phyloP scores from a whole-genome alignment of 768 basidiomycete species.

The Lactifluus pinguis region DNA sequence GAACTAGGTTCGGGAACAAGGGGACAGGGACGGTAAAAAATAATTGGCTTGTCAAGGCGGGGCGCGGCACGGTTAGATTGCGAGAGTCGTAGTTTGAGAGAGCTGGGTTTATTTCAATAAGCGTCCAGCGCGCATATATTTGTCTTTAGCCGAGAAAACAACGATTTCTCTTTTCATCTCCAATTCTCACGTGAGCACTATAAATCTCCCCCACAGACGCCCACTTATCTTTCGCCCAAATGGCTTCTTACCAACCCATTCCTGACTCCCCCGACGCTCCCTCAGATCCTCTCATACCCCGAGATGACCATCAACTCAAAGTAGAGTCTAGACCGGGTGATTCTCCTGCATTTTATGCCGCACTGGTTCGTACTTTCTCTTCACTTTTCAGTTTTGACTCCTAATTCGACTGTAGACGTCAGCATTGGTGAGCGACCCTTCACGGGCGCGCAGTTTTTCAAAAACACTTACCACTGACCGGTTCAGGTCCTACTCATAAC shows the following conservation, averaged over 20 bases:
- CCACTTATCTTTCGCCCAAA: neutral
- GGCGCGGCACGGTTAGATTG: neutral
- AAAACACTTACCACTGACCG: too few species aligned
- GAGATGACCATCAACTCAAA: slow-evolving; percentile 21
- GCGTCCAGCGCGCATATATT: neutral
- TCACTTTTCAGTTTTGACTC: neutral
- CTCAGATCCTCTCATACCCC: slow-evolving; percentile 17
- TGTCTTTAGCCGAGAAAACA: neutral
- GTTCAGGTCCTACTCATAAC: slow-evolving; percentile 16
- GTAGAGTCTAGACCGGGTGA: slow-evolving; percentile 35
- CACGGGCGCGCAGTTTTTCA: neutral
- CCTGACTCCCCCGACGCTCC: neutral
- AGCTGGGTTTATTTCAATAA: neutral
- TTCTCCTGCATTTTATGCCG: slow-evolving; percentile 25
- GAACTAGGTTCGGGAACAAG: neutral
- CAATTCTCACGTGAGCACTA: too few species aligned
- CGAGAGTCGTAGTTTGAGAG: neutral
- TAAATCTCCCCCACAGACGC: too few species aligned
- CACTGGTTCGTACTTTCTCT: slow-evolving; percentile 29
- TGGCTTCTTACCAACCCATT: neutral
- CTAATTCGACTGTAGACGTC: slow-evolving; percentile 5
- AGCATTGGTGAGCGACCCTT: neutral
- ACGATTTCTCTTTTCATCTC: neutral
- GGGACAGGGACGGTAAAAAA: neutral
- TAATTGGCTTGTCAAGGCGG: neutral